Conservation (phyloP, 2,329 filamentous ascomycete genomes). For the Aureobasidium sp. region DNA sequence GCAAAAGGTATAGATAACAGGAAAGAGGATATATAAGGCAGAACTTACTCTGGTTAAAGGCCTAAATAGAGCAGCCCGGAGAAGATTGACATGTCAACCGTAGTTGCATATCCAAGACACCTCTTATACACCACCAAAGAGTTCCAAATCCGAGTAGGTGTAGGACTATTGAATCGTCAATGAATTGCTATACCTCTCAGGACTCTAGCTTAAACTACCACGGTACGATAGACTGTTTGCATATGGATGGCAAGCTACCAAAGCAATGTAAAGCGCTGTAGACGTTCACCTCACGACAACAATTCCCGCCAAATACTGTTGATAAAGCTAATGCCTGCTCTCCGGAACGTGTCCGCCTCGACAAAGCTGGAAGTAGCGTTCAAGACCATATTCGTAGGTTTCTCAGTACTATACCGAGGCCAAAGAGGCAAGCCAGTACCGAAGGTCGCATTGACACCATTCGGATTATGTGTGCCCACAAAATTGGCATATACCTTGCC, state of each 20-base stretch:
- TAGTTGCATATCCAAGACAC: no score
- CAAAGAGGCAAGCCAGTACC: slow-evolving; percentile 41
- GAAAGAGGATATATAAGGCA: slow-evolving; percentile 6
- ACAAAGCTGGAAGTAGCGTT: slow-evolving; percentile 50
- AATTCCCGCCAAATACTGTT: slow-evolving; percentile 38
- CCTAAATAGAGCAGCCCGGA: no score
- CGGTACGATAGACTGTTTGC: no score
- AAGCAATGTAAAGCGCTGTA: no score
- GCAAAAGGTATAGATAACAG: not conserved
- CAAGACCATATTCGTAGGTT: slow-evolving; percentile 52
- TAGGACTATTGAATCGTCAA: no score
- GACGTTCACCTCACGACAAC: slow-evolving; percentile 12
- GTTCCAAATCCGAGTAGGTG: no score
- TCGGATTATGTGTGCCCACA: slow-evolving; percentile 49
- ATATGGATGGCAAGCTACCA: no score
- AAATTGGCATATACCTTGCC: slow-evolving; percentile 52
- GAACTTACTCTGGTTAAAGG: slow-evolving; percentile 17
- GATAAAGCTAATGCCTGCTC: slow-evolving; percentile 52
- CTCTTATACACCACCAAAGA: no score
- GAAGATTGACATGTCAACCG: no score
- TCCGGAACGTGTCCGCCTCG: slow-evolving; percentile 54
- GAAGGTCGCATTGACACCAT: slow-evolving; percentile 31
- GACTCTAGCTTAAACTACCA: no score
- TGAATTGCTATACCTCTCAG: no score
- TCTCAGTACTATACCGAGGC: slow-evolving; percentile 44